phyloP scores from a whole-genome alignment of 148 eudicot species.

The Selenicereus undatus region DNA sequence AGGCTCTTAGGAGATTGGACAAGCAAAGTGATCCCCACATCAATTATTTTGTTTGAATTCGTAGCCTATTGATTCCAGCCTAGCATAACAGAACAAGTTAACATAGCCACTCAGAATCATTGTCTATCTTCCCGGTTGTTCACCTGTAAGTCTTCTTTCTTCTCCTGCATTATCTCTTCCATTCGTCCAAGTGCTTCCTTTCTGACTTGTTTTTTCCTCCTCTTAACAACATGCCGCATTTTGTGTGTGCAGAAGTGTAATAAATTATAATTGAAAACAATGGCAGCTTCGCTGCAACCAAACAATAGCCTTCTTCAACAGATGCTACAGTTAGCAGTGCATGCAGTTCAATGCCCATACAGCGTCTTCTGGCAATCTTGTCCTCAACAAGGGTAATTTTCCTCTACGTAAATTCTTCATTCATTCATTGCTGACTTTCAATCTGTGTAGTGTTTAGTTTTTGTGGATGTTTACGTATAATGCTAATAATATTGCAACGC shows the following conservation, averaged over 20 bases:
- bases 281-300: slow-evolving; percentile 28
- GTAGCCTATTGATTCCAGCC: no score
- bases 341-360: slow-evolving; percentile 74
- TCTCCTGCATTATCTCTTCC: no score
- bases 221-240: no score
- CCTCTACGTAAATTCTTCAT: background rate
- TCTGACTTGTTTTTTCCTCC: background rate
- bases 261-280: background rate
- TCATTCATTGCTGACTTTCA: no score
- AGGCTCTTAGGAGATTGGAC: no score
- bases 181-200: background rate
- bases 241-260: no score
- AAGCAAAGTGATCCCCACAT: no score
- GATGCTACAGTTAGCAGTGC: slow-evolving; percentile 66
- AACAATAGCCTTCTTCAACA: slow-evolving; percentile 39
- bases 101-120: slow-evolving; percentile 14
- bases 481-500: no score
- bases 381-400: slow-evolving; percentile 72
- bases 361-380: slow-evolving; percentile 78
- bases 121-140: slow-evolving; percentile 25
- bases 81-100: no score
- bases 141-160: slow-evolving; percentile 29
- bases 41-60: no score
- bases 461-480: no score
- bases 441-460: no score